Evolutionary conservation across 805 yeast species (phyloP), one percentile per base, ranked within the genome.

Genomic region (Clavispora phyllophila): DNA sequence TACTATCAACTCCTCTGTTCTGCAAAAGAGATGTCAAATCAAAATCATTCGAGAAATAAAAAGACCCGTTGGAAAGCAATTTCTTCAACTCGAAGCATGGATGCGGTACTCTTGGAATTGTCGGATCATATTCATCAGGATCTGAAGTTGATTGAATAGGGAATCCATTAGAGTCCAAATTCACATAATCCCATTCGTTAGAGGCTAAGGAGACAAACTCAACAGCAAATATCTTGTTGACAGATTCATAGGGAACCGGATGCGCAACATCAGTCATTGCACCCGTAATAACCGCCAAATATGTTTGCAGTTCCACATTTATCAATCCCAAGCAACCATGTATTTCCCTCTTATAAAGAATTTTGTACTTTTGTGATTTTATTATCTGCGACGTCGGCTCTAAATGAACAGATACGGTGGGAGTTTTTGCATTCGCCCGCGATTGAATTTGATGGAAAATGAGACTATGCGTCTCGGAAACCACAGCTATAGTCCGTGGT

Each of bases 11-110:
- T 2, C 91, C 95, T 57, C 95, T 69, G 37, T 78, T 71, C 62
- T 91, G 98, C 48, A 93, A 66, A 6, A 83, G 71, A n/a, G 88
- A 83, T 0, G 99, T 93, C 53, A 93, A 66, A 62, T 93, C 99
- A 62, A 89, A 93, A 64, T 89, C 91, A 4, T 88, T 82, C 42
- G 96, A 87, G 65, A 84, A 93, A 63, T 87, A 91, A 59, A 93
- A 93, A 1, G 96, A 87, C 3, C 98, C 97, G 57, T 85, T 86
- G 19, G 83, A 74, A 39, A 93, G 66, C 36, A 93, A 68, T 61
- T 87, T 89, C 51, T 82, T 78, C 46, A 93, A 61, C 41, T 84
- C 93, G 36, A 72, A 73, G 57, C 98, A 89, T 0, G 98, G 98
- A 55, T 91, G 96, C 10, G 58, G 58, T 4, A 53, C 54, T 17